Evolutionary conservation across 306 rosid species (phyloP), one percentile per base, ranked within the genome.

Genomic region (Chamaecrista fasciculata): DNA sequence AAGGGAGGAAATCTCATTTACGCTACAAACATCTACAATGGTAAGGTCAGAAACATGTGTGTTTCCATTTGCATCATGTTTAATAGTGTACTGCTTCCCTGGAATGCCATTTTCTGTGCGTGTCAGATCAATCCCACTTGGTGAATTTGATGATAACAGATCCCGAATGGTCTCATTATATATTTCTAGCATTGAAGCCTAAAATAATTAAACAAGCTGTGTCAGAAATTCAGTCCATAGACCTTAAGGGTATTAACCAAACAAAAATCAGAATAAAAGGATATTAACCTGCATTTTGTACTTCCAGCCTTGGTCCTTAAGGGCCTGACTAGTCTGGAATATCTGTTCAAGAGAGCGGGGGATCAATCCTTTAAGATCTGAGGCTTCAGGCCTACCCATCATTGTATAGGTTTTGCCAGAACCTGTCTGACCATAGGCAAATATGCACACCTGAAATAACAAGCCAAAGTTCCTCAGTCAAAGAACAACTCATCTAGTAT

Each of bases 351-450:
- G 79, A 7, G 98, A 88, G 50, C 96, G 96, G 1, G 98, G 98
- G 52, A 94, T 94, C 79, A 94, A 48, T 60, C 98, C 98, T 84
- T 88, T 94, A 62, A 88, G 77, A 23, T 86, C 98, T 8, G 87
- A 70, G 48, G 84, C 76, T 40, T 86, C 91, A 16, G 98, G 96
- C 62, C 80, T 88, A 19, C 98, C 98, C 94, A 93, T 90, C 98
- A 92, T 92, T 33, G 98, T 92, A 63, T 86, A 86, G 25, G 98
- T 92, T 79, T 92, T 89, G 8, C 97, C 98, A 4, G 98, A 90
- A 15, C 98, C 97, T 0, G 98, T 90, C 66, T 93, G 98, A 40
- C 98, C 98, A n/a, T 93, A 93, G 11, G 98, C 98, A 80, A 93
- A 93, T 68, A 93, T 93, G 79, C 98, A 94, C 11, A 94, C 98